Evolutionary conservation across 2,329 filamentous ascomycete species (phyloP).

Genomic region (Pseudopyricularia javanii): DNA sequence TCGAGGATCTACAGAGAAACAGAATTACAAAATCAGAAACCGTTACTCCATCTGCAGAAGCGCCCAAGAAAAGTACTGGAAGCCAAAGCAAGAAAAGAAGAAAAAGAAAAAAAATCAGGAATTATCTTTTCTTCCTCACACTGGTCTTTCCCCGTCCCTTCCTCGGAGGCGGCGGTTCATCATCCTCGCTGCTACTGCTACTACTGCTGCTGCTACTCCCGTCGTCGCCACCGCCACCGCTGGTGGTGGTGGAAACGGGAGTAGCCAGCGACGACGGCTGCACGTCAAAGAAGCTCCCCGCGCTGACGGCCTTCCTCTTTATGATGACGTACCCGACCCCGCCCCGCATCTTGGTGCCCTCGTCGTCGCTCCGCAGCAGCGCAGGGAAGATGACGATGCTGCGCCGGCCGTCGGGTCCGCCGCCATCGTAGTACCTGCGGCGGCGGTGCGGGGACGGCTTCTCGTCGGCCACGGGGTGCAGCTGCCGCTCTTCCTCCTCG

Average conservation of each 20-base stretch:
- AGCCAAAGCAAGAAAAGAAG: neutral
- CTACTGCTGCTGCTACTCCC: neutral
- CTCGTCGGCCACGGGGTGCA: neutral
- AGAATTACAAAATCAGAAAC: neutral
- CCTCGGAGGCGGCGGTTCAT: neutral
- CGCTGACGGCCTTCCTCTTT: conserved; percentile 4
- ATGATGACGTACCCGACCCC: conserved; percentile 1
- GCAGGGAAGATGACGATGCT: conserved; percentile 2
- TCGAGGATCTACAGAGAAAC: neutral
- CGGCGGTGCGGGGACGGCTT: neutral
- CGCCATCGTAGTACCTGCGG: neutral
- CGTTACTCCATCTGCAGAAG: too few species aligned
- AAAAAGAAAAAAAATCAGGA: neutral
- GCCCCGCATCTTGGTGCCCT: neutral
- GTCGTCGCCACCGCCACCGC: neutral
- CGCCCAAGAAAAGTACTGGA: neutral
- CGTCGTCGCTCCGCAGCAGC: conserved; percentile 2
- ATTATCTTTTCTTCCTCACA: neutral
- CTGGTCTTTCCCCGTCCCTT: neutral
- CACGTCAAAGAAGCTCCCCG: conserved; percentile 2
- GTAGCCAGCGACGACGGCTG: neutral
- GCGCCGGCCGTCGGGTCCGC: neutral
- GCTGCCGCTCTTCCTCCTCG: neutral
- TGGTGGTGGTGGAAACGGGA: neutral
- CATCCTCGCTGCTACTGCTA: neutral